phyloP scores from a whole-genome alignment of 345 rosid species.

The Laguncularia racemosa region DNA sequence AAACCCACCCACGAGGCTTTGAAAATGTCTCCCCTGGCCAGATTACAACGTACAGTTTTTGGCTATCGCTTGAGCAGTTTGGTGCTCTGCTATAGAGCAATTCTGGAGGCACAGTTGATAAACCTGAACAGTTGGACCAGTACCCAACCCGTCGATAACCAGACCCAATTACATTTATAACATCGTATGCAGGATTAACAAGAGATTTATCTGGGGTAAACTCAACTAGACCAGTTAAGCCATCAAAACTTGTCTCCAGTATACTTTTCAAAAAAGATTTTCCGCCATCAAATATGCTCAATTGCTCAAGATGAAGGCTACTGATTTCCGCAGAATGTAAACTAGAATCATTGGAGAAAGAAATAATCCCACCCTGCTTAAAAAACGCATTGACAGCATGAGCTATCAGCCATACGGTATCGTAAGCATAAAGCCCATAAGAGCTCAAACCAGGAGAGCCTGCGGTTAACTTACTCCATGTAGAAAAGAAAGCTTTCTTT shows the following conservation, averaged over 20 bases:
- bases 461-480: constrained; percentile 51
- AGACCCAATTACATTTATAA: constrained; percentile 77
- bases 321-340: constrained; percentile 31
- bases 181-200: constrained; percentile 63
- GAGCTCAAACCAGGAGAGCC: constrained; percentile 59
- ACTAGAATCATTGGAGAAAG: constrained; percentile 73
- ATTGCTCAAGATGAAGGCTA: constrained; percentile 57
- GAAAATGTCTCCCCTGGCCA: constrained; percentile 89
- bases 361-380: constrained; percentile 58
- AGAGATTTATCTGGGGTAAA: constrained; percentile 51
- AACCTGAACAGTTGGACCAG: constrained; percentile 91
- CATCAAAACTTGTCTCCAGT: constrained; percentile 48
- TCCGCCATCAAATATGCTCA: constrained; percentile 66
- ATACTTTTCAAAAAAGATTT: constrained; percentile 48
- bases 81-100: constrained; percentile 43
- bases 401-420: constrained; percentile 84
- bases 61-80: constrained; percentile 52
- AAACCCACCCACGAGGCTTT: constrained; percentile 94
- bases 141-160: constrained; percentile 75
- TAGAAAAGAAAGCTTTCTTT: constrained; percentile 48
- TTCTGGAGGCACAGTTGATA: constrained; percentile 64
- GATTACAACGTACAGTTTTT: constrained; percentile 49
- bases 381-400: constrained; percentile 66
- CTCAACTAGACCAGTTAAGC: constrained; percentile 71
- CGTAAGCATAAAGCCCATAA: constrained; percentile 83